Evolutionary conservation across 1,139 yeast genomes (phyloP).

Genomic region (Zhuliangozyma blackwelliae): DNA sequence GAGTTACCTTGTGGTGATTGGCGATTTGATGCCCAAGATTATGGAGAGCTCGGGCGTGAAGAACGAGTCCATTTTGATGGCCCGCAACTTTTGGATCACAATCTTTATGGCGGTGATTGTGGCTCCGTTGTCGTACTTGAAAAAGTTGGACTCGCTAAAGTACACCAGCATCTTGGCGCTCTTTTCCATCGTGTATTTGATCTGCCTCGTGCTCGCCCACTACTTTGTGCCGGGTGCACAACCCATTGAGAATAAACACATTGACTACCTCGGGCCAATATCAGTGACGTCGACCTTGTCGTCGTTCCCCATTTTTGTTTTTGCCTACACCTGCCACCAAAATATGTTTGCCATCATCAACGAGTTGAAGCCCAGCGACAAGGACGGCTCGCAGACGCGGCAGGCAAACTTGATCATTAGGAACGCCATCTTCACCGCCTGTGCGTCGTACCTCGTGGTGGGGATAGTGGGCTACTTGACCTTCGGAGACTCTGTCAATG

Average conservation of each 20-base stretch:
- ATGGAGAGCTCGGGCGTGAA: conserved; percentile 39
- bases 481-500: conserved; percentile 70
- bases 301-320: conserved; percentile 83
- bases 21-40: conserved; percentile 85
- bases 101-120: conserved; percentile 57
- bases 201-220: conserved; percentile 67
- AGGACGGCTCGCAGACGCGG: conserved; percentile 44
- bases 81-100: conserved; percentile 68
- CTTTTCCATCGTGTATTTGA: conserved; percentile 72
- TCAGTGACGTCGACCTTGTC: conserved; percentile 33
- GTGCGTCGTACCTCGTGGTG: conserved; percentile 63
- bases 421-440: conserved; percentile 54
- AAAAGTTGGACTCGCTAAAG: conserved; percentile 76
- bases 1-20: conserved; percentile 81
- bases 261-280: conserved; percentile 36
- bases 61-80: conserved; percentile 18
- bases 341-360: conserved; percentile 87
- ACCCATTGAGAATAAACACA: conserved; percentile 15
- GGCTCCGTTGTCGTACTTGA: conserved; percentile 67
- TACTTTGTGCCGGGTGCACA: conserved; percentile 40
- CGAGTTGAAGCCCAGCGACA: conserved; percentile 43
- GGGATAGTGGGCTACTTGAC: conserved; percentile 84
- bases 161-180: conserved; percentile 85
- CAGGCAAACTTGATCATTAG: conserved; percentile 53
- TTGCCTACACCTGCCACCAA: conserved; percentile 95